These are phyloP conservation scores for Aspergillus vadensis DNA, from an alignment of 2,329 filamentous ascomycete species.

Conservation along the genomic window DNA sequence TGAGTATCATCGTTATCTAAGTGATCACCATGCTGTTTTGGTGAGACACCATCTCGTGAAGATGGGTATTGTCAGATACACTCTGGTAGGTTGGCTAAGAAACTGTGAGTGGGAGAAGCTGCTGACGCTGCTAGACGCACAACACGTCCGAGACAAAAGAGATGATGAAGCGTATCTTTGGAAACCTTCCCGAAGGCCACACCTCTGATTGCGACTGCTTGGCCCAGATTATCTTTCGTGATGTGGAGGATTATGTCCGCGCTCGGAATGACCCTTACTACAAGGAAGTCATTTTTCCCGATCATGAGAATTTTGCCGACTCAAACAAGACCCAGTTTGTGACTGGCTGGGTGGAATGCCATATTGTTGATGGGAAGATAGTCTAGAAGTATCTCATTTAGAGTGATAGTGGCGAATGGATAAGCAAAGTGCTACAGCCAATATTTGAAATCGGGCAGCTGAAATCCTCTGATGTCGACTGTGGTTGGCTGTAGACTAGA, in stretches of 20 bases:
- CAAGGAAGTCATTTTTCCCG: constrained; percentile 9
- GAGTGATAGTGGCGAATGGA: background rate
- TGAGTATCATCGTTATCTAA: constrained; percentile 11
- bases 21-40: constrained; percentile 4
- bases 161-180: constrained; percentile 1
- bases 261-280: constrained; percentile 9
- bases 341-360: constrained; percentile 8
- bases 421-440: background rate
- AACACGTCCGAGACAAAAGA: constrained; percentile 6
- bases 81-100: background rate
- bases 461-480: background rate
- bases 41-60: constrained; percentile 5
- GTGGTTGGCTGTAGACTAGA: background rate
- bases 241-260: constrained; percentile 9
- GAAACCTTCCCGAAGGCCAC: background rate
- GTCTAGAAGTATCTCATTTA: background rate
- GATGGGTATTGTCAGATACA: constrained; percentile 6
- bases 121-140: constrained; percentile 4
- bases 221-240: constrained; percentile 4
- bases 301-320: constrained; percentile 9
- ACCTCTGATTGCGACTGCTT: constrained; percentile 9
- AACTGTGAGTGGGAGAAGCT: background rate
- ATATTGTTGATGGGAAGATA: background rate
- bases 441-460: background rate
- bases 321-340: background rate